These are phyloP conservation scores for Anthracocystis setariae DNA, from an alignment of 1,284 basidiomycete genomes.

Conservation along the genomic window DNA sequence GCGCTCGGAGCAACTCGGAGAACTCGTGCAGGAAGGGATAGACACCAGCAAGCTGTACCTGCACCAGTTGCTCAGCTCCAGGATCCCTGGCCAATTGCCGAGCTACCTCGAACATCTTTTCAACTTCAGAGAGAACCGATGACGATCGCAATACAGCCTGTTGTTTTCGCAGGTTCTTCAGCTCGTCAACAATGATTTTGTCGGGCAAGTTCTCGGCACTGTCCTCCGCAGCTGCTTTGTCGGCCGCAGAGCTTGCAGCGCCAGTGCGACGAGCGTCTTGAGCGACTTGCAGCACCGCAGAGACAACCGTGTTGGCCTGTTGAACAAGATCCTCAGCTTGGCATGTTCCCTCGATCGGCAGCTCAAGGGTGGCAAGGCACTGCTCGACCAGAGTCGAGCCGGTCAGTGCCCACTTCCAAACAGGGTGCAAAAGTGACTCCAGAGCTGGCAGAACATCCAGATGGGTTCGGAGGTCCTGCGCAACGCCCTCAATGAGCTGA, in stretches of 20 bases:
- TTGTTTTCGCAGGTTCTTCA: conserved; percentile 23
- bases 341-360: conserved; percentile 11
- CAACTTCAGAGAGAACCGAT: conserved; percentile 34
- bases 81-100: conserved; percentile 15
- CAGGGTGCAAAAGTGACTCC: conserved; percentile 35
- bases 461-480: conserved; percentile 12
- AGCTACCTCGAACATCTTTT: conserved; percentile 22
- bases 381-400: conserved; percentile 8
- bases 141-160: conserved; percentile 37
- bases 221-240: neutral
- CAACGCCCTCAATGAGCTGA: conserved; percentile 13
- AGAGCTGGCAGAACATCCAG: conserved; percentile 17
- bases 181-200: conserved; percentile 38
- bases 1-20: conserved; percentile 69
- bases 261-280: conserved; percentile 54
- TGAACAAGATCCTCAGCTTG: conserved; percentile 23
- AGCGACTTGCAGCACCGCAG: conserved; percentile 61
- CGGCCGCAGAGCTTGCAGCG: neutral
- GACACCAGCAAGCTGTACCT: conserved; percentile 37
- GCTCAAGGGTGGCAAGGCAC: conserved; percentile 20
- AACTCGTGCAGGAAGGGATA: conserved; percentile 61
- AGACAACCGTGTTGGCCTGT: conserved; percentile 45
- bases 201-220: conserved; percentile 32
- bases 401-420: conserved; percentile 18
- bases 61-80: conserved; percentile 19